phyloP scores from a whole-genome alignment of 2,329 filamentous ascomycete genomes.

The Amylocarpus encephaloides region DNA sequence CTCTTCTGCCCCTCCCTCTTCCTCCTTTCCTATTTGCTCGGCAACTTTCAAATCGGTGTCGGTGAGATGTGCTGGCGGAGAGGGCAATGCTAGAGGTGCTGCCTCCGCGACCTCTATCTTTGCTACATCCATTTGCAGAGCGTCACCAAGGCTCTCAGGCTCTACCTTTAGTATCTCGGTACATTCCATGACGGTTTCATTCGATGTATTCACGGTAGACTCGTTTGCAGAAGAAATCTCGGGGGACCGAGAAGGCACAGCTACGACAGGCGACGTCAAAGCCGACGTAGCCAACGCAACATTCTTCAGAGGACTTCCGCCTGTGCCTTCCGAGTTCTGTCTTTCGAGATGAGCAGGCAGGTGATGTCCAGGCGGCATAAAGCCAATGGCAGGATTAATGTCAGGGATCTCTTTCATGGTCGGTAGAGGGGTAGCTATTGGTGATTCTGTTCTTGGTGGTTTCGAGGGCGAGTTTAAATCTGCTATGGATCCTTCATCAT shows the following conservation, averaged over 20 bases:
- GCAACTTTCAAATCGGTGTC: conserved; percentile 9
- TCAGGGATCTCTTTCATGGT: conserved; percentile 10
- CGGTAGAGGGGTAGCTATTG: conserved; percentile 10
- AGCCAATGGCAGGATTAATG: conserved; percentile 10
- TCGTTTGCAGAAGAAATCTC: not conserved
- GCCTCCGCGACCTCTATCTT: not conserved
- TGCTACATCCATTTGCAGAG: conserved; percentile 15
- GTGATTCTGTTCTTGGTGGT: conserved; percentile 18
- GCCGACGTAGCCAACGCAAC: conserved; percentile 25
- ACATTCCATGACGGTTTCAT: not conserved
- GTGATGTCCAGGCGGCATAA: conserved; percentile 9
- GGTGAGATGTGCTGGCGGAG: conserved; percentile 18
- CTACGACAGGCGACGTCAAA: conserved; percentile 18
- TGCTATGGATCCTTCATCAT: conserved; percentile 39
- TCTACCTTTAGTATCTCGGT: not conserved
- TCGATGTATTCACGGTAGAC: not conserved
- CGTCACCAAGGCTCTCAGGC: conserved; percentile 9
- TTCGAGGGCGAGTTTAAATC: conserved; percentile 29
- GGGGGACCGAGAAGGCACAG: conserved; percentile 2
- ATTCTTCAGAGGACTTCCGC: conserved; percentile 28
- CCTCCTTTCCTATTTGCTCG: conserved; percentile 15
- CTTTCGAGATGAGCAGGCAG: conserved; percentile 11
- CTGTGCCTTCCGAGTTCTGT: conserved; percentile 18
- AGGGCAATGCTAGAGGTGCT: conserved; percentile 14
- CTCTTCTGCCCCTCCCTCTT: conserved; percentile 25